These are phyloP conservation scores for Phyllosticta paracitricarpa DNA, from an alignment of 2,329 filamentous ascomycete genomes.

Conservation along the genomic window DNA sequence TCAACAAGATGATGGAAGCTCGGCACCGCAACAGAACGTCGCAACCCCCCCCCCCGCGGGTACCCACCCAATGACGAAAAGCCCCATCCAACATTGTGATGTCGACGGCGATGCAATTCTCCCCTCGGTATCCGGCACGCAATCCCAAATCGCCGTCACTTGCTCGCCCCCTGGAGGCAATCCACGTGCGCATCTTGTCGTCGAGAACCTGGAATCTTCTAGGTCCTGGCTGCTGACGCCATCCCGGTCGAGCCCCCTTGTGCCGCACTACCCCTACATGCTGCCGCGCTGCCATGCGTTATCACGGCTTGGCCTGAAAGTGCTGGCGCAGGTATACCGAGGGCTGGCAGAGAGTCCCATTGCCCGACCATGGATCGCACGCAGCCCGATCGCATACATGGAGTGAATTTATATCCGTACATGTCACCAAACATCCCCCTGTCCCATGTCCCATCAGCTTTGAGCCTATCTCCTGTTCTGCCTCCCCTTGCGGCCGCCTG, in stretches of 20 bases:
- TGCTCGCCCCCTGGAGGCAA: neutral
- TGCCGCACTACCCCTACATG: neutral
- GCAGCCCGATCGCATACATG: neutral
- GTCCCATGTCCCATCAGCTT: too few relatives aligned
- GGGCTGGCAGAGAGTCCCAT: too few relatives aligned
- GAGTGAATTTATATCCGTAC: neutral
- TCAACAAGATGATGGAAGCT: neutral
- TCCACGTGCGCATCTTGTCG: neutral
- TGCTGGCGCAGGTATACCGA: neutral
- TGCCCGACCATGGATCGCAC: neutral
- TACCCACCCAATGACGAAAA: neutral
- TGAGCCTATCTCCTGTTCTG: neutral
- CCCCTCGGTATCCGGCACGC: neutral
- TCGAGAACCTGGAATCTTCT: neutral
- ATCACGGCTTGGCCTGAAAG: neutral
- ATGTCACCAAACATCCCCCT: neutral
- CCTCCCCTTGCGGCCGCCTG: neutral
- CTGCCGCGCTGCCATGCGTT: neutral
- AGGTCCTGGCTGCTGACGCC: neutral
- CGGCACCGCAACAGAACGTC: neutral
- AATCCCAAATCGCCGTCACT: neutral
- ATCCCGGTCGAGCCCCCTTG: neutral
- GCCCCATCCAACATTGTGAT: neutral
- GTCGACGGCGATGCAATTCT: neutral
- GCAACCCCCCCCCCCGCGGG: too few relatives aligned